Conservation (phyloP, 2,329 filamentous ascomycete species). For the Hypoxylon sp. region DNA sequence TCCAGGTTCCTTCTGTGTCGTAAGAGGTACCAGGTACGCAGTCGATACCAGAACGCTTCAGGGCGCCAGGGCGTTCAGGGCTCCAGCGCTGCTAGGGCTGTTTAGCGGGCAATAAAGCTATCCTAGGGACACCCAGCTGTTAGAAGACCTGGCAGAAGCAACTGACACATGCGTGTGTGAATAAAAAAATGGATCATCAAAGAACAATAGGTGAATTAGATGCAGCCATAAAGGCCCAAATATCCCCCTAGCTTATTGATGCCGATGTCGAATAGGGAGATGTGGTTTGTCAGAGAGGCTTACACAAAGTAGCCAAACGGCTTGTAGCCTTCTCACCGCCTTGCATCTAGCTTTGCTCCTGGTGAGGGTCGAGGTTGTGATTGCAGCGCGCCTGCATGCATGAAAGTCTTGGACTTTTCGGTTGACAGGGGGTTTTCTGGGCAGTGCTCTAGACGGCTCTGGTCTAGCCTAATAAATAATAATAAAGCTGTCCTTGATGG, state of each 20-base stretch:
- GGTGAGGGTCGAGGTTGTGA: slow-evolving; percentile 50
- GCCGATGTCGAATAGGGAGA: slow-evolving; percentile 41
- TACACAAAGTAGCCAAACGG: slow-evolving; percentile 55
- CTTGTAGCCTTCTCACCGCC: slow-evolving; percentile 57
- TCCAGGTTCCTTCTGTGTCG: slow-evolving; percentile 33
- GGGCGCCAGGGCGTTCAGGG: slow-evolving; percentile 1
- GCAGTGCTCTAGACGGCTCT: slow-evolving; percentile 39
- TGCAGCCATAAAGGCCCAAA: slow-evolving; percentile 31
- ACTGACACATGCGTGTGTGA: slow-evolving; percentile 27
- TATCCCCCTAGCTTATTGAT: slow-evolving; percentile 37
- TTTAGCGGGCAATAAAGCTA: slow-evolving; percentile 39
- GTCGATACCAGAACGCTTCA: slow-evolving; percentile 31
- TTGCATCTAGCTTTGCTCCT: slow-evolving; percentile 50
- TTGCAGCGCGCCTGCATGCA: slow-evolving; percentile 52
- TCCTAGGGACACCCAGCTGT: slow-evolving; percentile 30
- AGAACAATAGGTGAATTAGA: slow-evolving; percentile 40
- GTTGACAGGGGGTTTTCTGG: slow-evolving; percentile 32
- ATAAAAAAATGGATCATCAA: slow-evolving; percentile 28
- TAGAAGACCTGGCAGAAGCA: slow-evolving; percentile 35
- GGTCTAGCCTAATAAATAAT: slow-evolving; percentile 45
- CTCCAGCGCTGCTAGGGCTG: slow-evolving; percentile 38
- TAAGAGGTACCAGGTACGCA: slow-evolving; percentile 40
- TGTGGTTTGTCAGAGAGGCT: slow-evolving; percentile 51
- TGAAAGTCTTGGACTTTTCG: slow-evolving; percentile 41
- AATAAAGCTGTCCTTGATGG: slow-evolving; percentile 39